These are phyloP conservation scores for Fusarium torreyae DNA, from an alignment of 2,329 filamentous ascomycete species.

Conservation along the genomic window DNA sequence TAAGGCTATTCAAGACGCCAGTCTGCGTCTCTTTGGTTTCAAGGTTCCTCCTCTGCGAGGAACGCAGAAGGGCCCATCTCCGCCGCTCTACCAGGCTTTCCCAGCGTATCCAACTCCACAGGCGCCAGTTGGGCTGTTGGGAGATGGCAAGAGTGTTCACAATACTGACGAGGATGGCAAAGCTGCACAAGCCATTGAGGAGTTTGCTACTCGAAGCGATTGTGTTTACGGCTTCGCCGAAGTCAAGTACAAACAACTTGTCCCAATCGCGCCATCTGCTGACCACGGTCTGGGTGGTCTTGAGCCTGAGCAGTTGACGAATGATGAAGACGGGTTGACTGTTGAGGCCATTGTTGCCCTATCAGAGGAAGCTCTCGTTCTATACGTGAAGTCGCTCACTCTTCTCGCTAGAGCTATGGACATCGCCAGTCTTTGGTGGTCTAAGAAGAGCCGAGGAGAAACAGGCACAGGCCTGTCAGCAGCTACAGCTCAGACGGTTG, in stretches of 20 bases:
- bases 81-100: conserved; percentile 85
- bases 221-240: conserved; percentile 98
- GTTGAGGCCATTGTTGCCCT: conserved; percentile 87
- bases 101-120: conserved; percentile 85
- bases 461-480: conserved; percentile 58
- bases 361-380: conserved; percentile 93
- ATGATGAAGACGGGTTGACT: conserved; percentile 83
- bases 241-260: conserved; percentile 98
- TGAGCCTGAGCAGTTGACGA: conserved; percentile 66
- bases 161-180: conserved; percentile 82
- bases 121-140: conserved; percentile 72
- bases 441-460: conserved; percentile 79
- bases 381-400: conserved; percentile 95
- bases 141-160: conserved; percentile 72
- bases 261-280: conserved; percentile 86
- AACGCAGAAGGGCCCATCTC: conserved; percentile 74
- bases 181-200: conserved; percentile 87
- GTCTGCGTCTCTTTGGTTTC: conserved; percentile 79
- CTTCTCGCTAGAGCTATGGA: conserved; percentile 96
- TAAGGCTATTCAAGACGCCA: conserved; percentile 95
- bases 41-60: conserved; percentile 77
- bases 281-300: conserved; percentile 78
- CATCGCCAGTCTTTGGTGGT: conserved; percentile 94
- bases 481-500: conserved; percentile 64
- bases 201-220: conserved; percentile 92